phyloP scores from a whole-genome alignment of 768 basidiomycete species.

The Naganishia antarctica region DNA sequence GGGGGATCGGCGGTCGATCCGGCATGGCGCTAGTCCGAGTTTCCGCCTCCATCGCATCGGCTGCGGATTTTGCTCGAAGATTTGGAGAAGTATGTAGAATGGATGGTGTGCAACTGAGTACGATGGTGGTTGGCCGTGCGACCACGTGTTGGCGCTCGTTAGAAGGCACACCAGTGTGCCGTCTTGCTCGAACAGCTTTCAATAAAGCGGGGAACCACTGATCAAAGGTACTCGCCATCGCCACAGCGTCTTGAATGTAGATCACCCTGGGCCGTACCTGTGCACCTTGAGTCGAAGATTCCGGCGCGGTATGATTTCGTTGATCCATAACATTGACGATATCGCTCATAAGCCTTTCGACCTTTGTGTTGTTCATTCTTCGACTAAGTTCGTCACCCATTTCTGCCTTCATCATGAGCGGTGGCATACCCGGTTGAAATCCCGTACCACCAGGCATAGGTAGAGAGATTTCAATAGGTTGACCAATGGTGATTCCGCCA shows the following conservation, averaged over 20 bases:
- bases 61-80: constrained; percentile 49
- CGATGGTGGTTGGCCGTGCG: constrained; percentile 65
- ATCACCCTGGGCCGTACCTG: constrained; percentile 61
- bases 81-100: constrained; percentile 55
- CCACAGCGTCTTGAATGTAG: constrained; percentile 76
- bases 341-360: constrained; percentile 62
- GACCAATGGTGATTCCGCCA: constrained; percentile 4
- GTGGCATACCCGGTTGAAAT: constrained; percentile 6
- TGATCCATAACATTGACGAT: constrained; percentile 57
- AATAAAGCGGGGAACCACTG: constrained; percentile 78
- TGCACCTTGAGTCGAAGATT: constrained; percentile 32
- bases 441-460: constrained; percentile 26
- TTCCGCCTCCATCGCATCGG: constrained; percentile 29
- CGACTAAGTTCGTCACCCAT: neutral
- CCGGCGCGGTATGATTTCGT: constrained; percentile 37
- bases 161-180: constrained; percentile 54
- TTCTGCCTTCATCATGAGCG: constrained; percentile 19
- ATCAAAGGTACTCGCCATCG: constrained; percentile 65
- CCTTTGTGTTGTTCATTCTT: constrained; percentile 9
- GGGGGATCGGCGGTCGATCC: constrained; percentile 5
- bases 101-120: constrained; percentile 81
- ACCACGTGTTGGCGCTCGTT: neutral
- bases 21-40: constrained; percentile 5
- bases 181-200: constrained; percentile 68
- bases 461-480: constrained; percentile 24